These are phyloP conservation scores for Plasmodium chabaudi DNA, from an alignment of 169 alveolate genomes.

Conservation along the genomic window DNA sequence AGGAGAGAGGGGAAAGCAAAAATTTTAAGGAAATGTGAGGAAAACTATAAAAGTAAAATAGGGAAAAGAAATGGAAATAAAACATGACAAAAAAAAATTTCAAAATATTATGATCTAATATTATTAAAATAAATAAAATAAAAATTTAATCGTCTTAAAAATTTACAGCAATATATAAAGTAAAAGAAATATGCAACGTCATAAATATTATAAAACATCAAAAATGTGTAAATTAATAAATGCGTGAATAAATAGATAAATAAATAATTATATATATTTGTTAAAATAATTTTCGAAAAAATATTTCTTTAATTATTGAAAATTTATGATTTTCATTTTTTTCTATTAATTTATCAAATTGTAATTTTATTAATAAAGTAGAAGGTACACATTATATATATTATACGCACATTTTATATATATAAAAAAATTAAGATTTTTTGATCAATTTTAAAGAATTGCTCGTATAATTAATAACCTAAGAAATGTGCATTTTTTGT, in stretches of 20 bases:
- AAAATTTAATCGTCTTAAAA: background rate
- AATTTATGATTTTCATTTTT: too few relatives aligned
- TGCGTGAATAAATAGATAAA: too few relatives aligned
- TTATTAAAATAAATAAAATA: slow-evolving; percentile 15
- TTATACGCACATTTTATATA: too few relatives aligned
- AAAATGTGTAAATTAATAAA: slow-evolving; percentile 19
- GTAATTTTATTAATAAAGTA: too few relatives aligned
- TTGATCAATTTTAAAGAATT: too few relatives aligned
- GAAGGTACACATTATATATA: too few relatives aligned
- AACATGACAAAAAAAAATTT: slow-evolving; percentile 12
- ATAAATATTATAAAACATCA: slow-evolving; percentile 7
- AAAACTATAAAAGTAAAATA: slow-evolving; percentile 13
- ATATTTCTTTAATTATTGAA: background rate
- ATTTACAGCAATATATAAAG: too few relatives aligned
- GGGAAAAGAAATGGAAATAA: slow-evolving; percentile 17
- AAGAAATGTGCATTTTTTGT: too few relatives aligned
- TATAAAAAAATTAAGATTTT: too few relatives aligned
- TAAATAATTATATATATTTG: slow-evolving; percentile 1
- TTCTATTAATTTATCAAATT: too few relatives aligned
- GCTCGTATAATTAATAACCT: too few relatives aligned
- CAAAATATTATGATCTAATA: slow-evolving; percentile 6
- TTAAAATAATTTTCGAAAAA: background rate
- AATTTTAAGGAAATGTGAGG: background rate
- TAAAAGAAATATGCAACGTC: slow-evolving; percentile 5
- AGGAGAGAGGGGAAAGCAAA: background rate